phyloP scores from a whole-genome alignment of 768 basidiomycete species.

The Filobasidium wieringae region DNA sequence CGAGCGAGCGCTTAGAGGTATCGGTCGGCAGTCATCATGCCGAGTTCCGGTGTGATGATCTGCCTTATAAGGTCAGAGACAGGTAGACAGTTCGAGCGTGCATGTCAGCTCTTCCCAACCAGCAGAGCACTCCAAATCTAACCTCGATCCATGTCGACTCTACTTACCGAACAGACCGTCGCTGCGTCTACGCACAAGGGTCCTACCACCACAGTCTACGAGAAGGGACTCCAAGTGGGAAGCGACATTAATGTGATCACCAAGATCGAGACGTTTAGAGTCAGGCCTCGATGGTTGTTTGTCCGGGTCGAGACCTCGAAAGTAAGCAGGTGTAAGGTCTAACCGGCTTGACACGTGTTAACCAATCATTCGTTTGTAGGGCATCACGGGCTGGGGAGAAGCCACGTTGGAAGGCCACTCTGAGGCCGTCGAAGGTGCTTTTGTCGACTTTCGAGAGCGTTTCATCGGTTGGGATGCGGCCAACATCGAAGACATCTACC shows the following conservation, averaged over 20 bases:
- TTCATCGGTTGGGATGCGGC: slow-evolving; percentile 44
- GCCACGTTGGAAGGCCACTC: slow-evolving; percentile 58
- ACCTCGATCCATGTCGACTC: slow-evolving; percentile 13
- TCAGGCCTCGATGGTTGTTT: slow-evolving; percentile 59
- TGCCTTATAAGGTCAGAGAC: too few species aligned
- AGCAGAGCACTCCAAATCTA: too few species aligned
- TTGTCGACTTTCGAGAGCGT: slow-evolving; percentile 47
- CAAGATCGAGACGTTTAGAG: slow-evolving; percentile 44
- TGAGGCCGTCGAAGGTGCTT: slow-evolving; percentile 58
- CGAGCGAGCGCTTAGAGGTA: too few species aligned
- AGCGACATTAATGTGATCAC: slow-evolving; percentile 24
- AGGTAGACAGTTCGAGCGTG: too few species aligned
- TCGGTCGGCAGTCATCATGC: too few species aligned
- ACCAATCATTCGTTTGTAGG: slow-evolving; percentile 25
- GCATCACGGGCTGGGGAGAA: slow-evolving; percentile 59
- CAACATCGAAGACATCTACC: slow-evolving; percentile 57
- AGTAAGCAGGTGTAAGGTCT: not conserved
- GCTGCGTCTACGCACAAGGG: slow-evolving; percentile 1
- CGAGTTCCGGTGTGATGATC: too few species aligned
- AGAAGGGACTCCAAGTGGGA: slow-evolving; percentile 17
- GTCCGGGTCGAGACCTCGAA: slow-evolving; percentile 53
- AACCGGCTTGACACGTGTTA: not conserved
- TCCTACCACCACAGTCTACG: slow-evolving; percentile 14
- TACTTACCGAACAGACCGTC: slow-evolving; percentile 11
- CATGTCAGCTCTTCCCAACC: too few species aligned